Base-by-base conservation (phyloP, 108 stramenopile genomes). In the Craspedostauros australis region DNA sequence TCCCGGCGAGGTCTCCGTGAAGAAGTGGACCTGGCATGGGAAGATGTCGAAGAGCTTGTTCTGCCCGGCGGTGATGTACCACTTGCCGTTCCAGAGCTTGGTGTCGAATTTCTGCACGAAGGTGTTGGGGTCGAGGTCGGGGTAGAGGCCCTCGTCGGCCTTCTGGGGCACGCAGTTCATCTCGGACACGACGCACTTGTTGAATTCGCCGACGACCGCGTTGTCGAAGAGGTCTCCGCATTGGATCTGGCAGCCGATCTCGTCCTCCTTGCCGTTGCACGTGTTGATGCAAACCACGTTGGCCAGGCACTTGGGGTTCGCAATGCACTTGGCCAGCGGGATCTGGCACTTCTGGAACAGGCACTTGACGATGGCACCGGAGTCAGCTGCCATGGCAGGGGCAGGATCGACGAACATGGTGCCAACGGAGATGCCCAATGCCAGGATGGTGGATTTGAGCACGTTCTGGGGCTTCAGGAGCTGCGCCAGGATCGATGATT, bases 21-120 rank as follows among this genome's bases (percentile, higher is more conserved):
- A 97, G 83, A 95, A 95, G 68, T 97, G 96, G 9, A 97, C 94
- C 69, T 97, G 96, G 68, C 96, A 97, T n/a, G 93, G 93, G 64
- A 97, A 97, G 37, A 62, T 68, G 61, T 97, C 96, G 64, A 97
- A 97, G 27, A 93, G 57, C 40, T 72, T 47, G 72, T 97, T 97
- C 61, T 93, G 91, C 5, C 96, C 96, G 0, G 94, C 91, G 25
- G 86, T 75, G 54, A 97, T 97, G 74, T 94, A 97, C 88, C 86
- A 94, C 36, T 73, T 68, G 22, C 96, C 96, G 37, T 93, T 72
- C 69, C 84, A 94, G 19, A 93, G 36, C 37, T 76, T 83, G 19
- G 93, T 91, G 62, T 94, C 80, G 54, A 97, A 95, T 18, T 69
- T 67, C 48, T 60, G 71, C 2, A 89, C 94, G 37, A 87, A 43